A percentile compares a stretch with the other conserved stretches of the same genome.
Conservation (phyloP, 169 alveolate genomes). For the Plasmodium cynomolgi region DNA sequence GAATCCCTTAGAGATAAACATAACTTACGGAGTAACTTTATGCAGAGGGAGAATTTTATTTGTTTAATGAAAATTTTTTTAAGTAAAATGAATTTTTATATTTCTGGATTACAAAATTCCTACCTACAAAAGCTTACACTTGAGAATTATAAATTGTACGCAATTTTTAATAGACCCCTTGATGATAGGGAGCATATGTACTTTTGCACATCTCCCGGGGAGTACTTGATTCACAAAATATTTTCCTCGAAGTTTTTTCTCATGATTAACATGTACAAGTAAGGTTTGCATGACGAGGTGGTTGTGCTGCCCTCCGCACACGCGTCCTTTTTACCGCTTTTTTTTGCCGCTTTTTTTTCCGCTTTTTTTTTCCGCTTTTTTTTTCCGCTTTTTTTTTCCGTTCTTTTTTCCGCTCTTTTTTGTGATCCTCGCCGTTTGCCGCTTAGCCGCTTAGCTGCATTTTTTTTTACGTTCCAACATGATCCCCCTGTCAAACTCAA, state of each 20-base stretch:
- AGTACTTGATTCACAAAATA: conserved; percentile 7
- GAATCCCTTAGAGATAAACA: neutral
- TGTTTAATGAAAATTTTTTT: conserved; percentile 42
- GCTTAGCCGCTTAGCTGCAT: neutral
- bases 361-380: neutral
- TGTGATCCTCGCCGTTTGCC: neutral
- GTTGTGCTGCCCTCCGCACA: neutral
- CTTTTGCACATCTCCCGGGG: conserved; percentile 32
- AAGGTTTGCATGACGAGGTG: neutral
- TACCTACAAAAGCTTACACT: neutral
- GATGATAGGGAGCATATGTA: neutral
- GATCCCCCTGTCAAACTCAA: neutral
- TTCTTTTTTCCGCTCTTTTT: neutral
- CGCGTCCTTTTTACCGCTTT: neutral
- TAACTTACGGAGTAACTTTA: neutral
- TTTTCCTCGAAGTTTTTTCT: neutral
- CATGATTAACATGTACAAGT: neutral
- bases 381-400: neutral
- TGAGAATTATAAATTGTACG: conserved; percentile 16
- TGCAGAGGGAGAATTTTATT: neutral
- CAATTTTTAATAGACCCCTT: neutral
- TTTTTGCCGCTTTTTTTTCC: neutral
- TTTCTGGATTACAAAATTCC: neutral
- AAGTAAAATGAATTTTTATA: conserved; percentile 11
- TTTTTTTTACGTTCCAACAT: neutral